Percentiles rank a stretch among this genome's conserved stretches.
Conservation (phyloP, 306 rosid genomes). For the Coriaria nepalensis region DNA sequence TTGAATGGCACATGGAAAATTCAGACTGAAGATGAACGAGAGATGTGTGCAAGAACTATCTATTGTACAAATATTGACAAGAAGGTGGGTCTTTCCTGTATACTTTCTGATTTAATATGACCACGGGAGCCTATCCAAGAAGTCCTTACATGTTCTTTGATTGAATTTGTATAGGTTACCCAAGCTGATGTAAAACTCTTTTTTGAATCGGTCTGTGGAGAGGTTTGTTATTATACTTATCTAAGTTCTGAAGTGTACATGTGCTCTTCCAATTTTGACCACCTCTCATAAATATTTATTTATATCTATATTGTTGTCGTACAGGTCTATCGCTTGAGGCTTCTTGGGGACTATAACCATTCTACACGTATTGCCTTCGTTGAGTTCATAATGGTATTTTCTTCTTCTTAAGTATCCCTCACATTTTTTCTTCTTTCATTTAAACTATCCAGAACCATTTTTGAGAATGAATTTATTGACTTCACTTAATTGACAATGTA, state of each 20-base stretch:
- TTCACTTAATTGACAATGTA: too few species aligned
- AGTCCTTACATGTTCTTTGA: neutral
- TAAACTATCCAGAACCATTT: too few species aligned
- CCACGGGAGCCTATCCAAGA: neutral
- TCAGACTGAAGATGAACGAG: conserved; percentile 32
- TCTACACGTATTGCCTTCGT: conserved; percentile 86
- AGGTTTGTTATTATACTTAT: conserved; percentile 19
- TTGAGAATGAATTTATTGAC: too few species aligned
- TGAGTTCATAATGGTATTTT: conserved; percentile 58
- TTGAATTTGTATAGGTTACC: conserved; percentile 17
- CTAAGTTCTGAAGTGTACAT: conserved; percentile 1
- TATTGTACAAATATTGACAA: conserved; percentile 37
- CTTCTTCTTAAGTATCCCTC: conserved; percentile 5
- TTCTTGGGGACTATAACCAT: conserved; percentile 84
- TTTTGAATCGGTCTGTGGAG: conserved; percentile 35
- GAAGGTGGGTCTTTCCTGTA: conserved; percentile 19
- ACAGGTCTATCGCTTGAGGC: conserved; percentile 86
- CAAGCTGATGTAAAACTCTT: conserved; percentile 34
- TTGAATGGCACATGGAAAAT: neutral
- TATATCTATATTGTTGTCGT: conserved; percentile 8
- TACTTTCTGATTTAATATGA: neutral
- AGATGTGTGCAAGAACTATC: conserved; percentile 35
- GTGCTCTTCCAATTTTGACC: neutral
- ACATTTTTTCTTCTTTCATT: conserved; percentile 2
- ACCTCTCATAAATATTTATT: neutral